Evolutionary conservation across 495 filamentous ascomycete species (phyloP).

Genomic region (Eremomyces bilateralis): DNA sequence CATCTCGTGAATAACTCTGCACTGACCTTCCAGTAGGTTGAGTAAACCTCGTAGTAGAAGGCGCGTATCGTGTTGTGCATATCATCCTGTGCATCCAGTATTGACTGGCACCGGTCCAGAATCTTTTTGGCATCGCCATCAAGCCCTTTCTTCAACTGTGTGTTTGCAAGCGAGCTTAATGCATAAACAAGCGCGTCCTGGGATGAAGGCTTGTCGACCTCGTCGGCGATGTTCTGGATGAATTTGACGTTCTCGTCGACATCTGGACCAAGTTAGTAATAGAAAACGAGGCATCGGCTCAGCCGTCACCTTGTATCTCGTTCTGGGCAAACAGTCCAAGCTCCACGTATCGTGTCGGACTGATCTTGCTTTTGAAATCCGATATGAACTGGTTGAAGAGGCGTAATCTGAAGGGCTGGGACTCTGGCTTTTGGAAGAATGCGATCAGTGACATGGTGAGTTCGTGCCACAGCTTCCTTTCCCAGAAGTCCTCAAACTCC

Average conservation of each 20-base stretch:
- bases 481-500: slow-evolving; percentile 91
- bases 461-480: slow-evolving; percentile 98
- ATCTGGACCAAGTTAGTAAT: slow-evolving; percentile 2
- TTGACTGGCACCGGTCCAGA: slow-evolving; percentile 66
- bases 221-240: slow-evolving; percentile 59
- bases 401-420: slow-evolving; percentile 60
- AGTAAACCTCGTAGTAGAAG: slow-evolving; percentile 87
- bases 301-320: slow-evolving; percentile 52
- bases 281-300: background rate
- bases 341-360: slow-evolving; percentile 88
- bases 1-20: background rate
- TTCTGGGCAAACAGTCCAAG: slow-evolving; percentile 69
- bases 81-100: slow-evolving; percentile 78
- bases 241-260: slow-evolving; percentile 56
- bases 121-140: slow-evolving; percentile 59
- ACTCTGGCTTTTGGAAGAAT: slow-evolving; percentile 68
- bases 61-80: slow-evolving; percentile 95
- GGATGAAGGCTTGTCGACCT: slow-evolving; percentile 77
- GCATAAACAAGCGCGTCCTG: slow-evolving; percentile 96
- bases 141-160: slow-evolving; percentile 59
- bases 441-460: slow-evolving; percentile 75
- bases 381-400: slow-evolving; percentile 90
- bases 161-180: slow-evolving; percentile 69
- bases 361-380: slow-evolving; percentile 94
- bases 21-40: slow-evolving; percentile 70